Evolutionary conservation across 192 early-diverging fungal species (phyloP).

Genomic region (Podila epicladia): DNA sequence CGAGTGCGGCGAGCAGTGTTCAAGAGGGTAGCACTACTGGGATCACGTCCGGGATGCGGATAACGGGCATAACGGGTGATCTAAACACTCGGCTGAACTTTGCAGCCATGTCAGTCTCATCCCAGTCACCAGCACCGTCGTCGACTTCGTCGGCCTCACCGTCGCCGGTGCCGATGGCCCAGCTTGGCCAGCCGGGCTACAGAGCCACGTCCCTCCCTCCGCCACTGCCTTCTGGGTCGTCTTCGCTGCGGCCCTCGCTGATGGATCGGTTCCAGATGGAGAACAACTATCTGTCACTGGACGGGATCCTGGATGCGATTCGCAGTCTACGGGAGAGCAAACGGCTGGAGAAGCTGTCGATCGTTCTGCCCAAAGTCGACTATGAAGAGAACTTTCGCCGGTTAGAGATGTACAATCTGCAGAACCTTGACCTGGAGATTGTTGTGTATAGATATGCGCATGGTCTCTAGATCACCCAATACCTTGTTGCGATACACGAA

Average conservation of each 20-base stretch:
- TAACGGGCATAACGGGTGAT: not conserved
- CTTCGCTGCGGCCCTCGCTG: not conserved
- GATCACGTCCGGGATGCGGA: not conserved
- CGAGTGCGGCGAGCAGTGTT: not conserved
- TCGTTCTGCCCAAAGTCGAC: constrained; percentile 39
- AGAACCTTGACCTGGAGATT: not conserved
- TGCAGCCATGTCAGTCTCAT: not conserved
- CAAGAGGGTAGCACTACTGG: not conserved
- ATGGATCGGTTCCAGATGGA: constrained; percentile 46
- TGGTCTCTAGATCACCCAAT: not conserved
- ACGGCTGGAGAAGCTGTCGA: constrained; percentile 37
- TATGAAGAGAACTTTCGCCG: constrained; percentile 17
- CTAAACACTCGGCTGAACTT: not conserved
- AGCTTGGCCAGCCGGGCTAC: not conserved
- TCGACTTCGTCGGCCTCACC: not conserved
- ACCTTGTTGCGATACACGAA: not conserved
- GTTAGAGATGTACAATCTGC: not conserved
- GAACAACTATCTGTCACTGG: constrained; percentile 41
- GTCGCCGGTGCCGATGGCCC: not conserved
- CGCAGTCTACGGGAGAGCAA: constrained; percentile 27
- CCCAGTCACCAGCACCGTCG: not conserved
- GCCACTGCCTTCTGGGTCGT: not conserved
- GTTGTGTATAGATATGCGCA: constrained; percentile 1
- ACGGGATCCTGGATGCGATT: constrained; percentile 47
- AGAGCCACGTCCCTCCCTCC: not conserved